These are phyloP conservation scores for Lonicera japonica DNA, from an alignment of 129 eudicot genomes.

Conservation along the genomic window DNA sequence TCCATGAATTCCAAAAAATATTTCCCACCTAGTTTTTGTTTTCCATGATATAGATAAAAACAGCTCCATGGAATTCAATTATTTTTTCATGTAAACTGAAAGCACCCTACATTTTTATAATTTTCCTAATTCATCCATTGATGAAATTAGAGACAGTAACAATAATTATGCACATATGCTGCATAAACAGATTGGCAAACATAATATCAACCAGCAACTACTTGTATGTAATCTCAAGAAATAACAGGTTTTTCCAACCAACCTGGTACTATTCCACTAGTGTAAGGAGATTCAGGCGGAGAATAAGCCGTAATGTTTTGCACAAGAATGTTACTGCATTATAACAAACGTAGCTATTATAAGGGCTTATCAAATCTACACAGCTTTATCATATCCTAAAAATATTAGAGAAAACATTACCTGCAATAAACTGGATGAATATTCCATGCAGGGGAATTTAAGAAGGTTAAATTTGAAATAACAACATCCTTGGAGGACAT, in stretches of 20 bases:
- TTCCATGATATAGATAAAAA: too few species aligned
- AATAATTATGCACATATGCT: too few species aligned
- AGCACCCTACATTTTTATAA: too few species aligned
- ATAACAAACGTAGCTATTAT: neutral
- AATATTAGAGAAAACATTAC: conserved; percentile 13
- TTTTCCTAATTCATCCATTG: too few species aligned
- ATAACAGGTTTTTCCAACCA: conserved; percentile 2
- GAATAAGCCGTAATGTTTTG: conserved; percentile 64
- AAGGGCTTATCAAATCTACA: conserved; percentile 6
- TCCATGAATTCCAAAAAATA: too few species aligned
- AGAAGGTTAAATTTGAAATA: conserved; percentile 70
- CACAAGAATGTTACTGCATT: conserved; percentile 61
- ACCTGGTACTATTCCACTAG: conserved; percentile 86
- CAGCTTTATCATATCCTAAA: neutral
- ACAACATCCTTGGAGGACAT: conserved; percentile 53
- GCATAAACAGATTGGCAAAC: too few species aligned
- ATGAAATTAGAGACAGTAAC: too few species aligned
- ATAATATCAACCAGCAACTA: too few species aligned
- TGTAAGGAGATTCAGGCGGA: conserved; percentile 67
- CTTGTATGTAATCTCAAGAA: neutral
- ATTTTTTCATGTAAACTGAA: too few species aligned
- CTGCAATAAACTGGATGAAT: conserved; percentile 83
- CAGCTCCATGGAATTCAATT: too few species aligned
- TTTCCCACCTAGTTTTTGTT: too few species aligned
- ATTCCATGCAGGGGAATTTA: conserved; percentile 67